Base-by-base conservation (phyloP, 2,329 filamentous ascomycete species). In the Exophiala alcalophila region DNA sequence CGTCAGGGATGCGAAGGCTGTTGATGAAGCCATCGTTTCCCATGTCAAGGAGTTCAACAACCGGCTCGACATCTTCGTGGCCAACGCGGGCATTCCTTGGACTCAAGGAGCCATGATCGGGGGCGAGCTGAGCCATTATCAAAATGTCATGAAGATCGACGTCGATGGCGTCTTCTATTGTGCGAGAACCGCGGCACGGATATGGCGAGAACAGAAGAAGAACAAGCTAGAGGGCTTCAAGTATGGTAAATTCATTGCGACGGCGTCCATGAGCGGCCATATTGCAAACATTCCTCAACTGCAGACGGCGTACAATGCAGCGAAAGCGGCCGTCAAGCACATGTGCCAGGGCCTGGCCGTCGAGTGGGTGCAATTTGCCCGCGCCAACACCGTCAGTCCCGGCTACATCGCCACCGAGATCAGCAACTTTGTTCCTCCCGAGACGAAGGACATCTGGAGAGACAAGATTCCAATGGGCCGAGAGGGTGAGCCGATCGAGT, bases 401-500 rank as follows among this genome's bases (percentile, higher is more conserved):
- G 80, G 80, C 37, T 83, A 83, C 67, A 83, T 83, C 57, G 79
- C 81, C 62, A 83, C 80, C 20, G 80, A 70, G 12, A 69, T 90
- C 54, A 79, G 79, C 9, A 67, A 72, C 54, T 87, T 86, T 59
- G 73, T 80, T 7, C 69, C 78, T 0, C 58, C 70, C 6, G 83
- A 86, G 55, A 82, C 77, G 3, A 86, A 86, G 73, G 71, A 76
- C 30, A 72, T 84, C 45, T 90, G 86, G 83, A 80, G 78, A 61
- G 78, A 81, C 58, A 90, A 85, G 74, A 90, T 83, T 27, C 85
- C 85, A 7, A 84, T 92, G 80, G 84, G 80, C 68, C 61, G 87
- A 53, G 83, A 89, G 60, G 87, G 83, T 7, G 72, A 81, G 52
- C 70, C 78, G 2, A 76, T 79, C 47, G 87, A 94, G 70, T 72